phyloP scores from a whole-genome alignment of 768 basidiomycete genomes.

The Tremella yokohamensis region DNA sequence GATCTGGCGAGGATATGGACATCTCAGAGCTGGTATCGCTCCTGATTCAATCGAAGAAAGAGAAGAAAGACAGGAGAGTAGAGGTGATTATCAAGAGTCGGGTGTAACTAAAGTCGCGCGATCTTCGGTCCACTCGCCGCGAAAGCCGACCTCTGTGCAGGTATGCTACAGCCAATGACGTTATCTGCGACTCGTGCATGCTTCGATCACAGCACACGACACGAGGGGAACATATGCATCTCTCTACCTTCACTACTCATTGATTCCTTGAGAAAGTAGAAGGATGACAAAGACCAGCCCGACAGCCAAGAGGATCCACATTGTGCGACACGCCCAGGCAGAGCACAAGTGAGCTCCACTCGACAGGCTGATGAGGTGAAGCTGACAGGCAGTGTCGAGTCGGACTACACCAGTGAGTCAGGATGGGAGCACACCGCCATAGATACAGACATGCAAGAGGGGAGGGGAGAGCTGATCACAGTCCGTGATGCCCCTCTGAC shows the following conservation, averaged over 20 bases:
- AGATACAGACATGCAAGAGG: no score
- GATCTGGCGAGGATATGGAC: no score
- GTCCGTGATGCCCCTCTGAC: slow-evolving; percentile 49
- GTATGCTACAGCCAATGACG: no score
- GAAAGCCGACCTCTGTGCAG: no score
- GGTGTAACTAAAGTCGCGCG: no score
- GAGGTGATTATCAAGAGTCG: no score
- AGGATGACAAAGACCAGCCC: slow-evolving; percentile 1
- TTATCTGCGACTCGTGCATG: no score
- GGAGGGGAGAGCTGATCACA: slow-evolving; percentile 1
- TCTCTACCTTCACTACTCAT: not conserved
- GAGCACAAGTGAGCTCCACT: slow-evolving; percentile 42
- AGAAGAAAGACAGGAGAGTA: no score
- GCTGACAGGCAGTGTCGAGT: slow-evolving; percentile 1
- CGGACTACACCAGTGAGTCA: slow-evolving; percentile 40
- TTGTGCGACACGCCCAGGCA: slow-evolving; percentile 45
- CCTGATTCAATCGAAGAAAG: no score
- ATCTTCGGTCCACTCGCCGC: no score
- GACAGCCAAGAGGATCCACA: slow-evolving; percentile 28
- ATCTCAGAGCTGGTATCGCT: no score
- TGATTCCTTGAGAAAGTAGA: slow-evolving; percentile 1
- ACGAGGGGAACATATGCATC: not conserved
- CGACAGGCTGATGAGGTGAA: not conserved
- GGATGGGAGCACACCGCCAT: not conserved
- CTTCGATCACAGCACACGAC: no score